Percentiles rank a stretch among this genome's conserved stretches.
Conservation (phyloP, 257 asterid species). For the Solanum okadae region DNA sequence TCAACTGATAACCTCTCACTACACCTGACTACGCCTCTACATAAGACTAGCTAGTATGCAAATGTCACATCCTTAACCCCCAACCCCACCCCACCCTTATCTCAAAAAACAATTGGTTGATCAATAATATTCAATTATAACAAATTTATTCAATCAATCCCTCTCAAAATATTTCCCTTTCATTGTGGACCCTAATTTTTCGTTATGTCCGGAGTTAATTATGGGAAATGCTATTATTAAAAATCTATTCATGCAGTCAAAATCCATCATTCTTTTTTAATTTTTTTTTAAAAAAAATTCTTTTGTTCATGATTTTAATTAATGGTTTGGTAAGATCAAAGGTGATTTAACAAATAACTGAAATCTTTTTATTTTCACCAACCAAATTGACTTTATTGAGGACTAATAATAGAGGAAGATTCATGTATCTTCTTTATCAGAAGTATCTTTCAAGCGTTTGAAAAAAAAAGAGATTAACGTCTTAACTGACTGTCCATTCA, state of each 20-base stretch:
- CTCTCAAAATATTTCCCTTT: conserved; percentile 10
- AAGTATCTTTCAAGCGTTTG: neutral
- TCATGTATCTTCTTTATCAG: neutral
- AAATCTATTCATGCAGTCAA: conserved; percentile 6
- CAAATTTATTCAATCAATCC: conserved; percentile 30
- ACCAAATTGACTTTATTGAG: conserved; percentile 26
- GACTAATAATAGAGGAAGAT: neutral
- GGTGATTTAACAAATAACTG: conserved; percentile 10
- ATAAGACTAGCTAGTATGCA: neutral
- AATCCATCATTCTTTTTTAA: neutral
- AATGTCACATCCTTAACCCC: neutral
- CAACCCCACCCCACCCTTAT: neutral
- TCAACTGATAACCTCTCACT: neutral
- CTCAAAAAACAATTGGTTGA: neutral
- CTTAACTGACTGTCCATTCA: neutral
- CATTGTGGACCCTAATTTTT: conserved; percentile 34
- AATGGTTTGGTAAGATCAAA: neutral
- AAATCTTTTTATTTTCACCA: conserved; percentile 14
- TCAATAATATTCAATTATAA: conserved; percentile 3
- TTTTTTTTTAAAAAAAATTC: neutral
- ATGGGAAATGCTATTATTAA: conserved; percentile 11
- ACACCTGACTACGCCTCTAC: no score
- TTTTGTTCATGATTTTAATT: neutral
- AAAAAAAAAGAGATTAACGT: neutral
- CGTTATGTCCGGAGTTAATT: conserved; percentile 48